Percentiles rank a stretch among this genome's conserved stretches.
These are phyloP conservation scores for Trichoderma gamsii DNA, from an alignment of 495 filamentous ascomycete genomes.

Conservation along the genomic window DNA sequence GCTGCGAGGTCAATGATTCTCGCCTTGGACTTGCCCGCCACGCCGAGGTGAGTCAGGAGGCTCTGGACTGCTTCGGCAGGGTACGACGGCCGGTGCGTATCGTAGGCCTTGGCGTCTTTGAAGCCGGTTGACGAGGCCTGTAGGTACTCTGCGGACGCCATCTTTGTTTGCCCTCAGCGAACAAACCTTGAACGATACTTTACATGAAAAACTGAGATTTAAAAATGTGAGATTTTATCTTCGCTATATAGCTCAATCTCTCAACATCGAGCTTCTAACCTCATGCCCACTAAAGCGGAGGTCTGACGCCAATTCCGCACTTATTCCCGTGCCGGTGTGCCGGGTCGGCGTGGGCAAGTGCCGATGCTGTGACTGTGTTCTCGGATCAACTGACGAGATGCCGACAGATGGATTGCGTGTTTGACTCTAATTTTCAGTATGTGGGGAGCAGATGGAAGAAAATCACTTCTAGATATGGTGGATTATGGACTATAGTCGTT, in stretches of 20 bases:
- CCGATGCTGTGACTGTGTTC: not conserved
- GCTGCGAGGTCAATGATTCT: conserved; percentile 56
- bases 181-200: too few relatives aligned
- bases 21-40: conserved; percentile 37
- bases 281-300: conserved; percentile 4
- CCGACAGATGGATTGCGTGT: not conserved
- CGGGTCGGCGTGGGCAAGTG: not conserved
- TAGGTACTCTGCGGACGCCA: conserved; percentile 1
- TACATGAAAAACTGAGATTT: too few relatives aligned
- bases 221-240: not conserved
- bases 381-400: not conserved
- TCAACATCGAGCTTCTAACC: not conserved
- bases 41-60: conserved; percentile 44
- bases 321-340: conserved; percentile 2
- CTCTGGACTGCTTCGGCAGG: conserved; percentile 45
- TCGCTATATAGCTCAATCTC: not conserved
- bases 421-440: not conserved
- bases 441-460: not conserved
- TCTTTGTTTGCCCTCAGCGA: not conserved
- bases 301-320: conserved; percentile 1
- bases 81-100: conserved; percentile 57
- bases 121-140: conserved; percentile 40
- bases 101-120: conserved; percentile 50
- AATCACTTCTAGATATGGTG: not conserved
- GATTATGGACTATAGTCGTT: not conserved